Base-by-base conservation (phyloP, 352 stramenopile species). In the Phytophthora lateralis region DNA sequence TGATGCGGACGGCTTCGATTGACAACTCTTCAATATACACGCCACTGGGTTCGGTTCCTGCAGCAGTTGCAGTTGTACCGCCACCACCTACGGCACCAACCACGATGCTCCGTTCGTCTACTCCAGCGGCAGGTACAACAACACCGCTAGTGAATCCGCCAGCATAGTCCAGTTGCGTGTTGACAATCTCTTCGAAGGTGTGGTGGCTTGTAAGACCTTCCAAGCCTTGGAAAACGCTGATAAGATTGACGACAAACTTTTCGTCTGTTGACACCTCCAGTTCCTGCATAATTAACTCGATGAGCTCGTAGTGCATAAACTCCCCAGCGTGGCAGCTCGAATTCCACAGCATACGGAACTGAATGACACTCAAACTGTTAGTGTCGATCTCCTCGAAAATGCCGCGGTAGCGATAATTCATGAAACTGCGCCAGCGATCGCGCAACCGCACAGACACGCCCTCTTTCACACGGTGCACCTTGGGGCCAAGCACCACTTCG, bases 161-260 rank as follows among this genome's bases (percentile, higher is more conserved):
- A 14, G 69, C 63, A 50, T 91, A 96, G 53, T 91, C 80, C 6
- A 93, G 47, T 43, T 90, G 76, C 11, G 75, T 89, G 64, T 93
- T 79, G 9, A 95, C 79, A 34, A 95, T 89, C 24, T 91, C 77
- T 20, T 95, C 85, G 60, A 96, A 96, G 1, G 73, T 76, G 37
- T 90, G 82, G 26, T 90, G 76, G 10, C 71, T 90, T 4, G 76
- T 80, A 34, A 96, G 69, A 15, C 71, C 78, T 35, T 91, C 88
- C 0, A 96, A 75, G 0, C 86, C 88, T 72, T 96, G 88, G 60
- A 96, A 96, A 10, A 96, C 88, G 10, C 76, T 94, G 55, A 96
- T 96, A 18, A 96, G 63, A 48, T 96, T 93, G 14, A 94, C 88
- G 6, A 96, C 85, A 70, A 96, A 96, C 66, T 95, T 96, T 54